A percentile compares a stretch with the other conserved stretches of the same genome.
phyloP scores from a whole-genome alignment of 495 filamentous ascomycete genomes.

The Pseudotulostoma volvatum region DNA sequence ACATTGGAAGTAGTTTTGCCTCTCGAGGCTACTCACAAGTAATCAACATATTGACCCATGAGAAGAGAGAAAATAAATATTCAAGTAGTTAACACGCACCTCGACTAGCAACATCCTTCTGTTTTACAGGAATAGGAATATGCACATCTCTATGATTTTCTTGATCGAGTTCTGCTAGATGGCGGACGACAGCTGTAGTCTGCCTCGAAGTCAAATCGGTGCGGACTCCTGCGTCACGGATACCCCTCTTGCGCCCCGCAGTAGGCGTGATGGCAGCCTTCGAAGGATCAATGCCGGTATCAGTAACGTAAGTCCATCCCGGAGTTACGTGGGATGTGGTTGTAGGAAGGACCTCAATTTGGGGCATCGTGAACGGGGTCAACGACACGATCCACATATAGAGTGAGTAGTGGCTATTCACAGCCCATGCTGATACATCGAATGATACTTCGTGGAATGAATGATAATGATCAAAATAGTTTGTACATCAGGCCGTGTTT shows the following conservation, averaged over 20 bases:
- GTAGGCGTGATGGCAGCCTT: constrained; percentile 41
- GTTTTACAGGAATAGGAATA: constrained; percentile 45
- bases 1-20: constrained; percentile 34
- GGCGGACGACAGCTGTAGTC: constrained; percentile 57
- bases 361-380: constrained; percentile 29
- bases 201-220: constrained; percentile 56
- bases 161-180: constrained; percentile 62
- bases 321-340: constrained; percentile 50
- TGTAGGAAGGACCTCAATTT: constrained; percentile 59
- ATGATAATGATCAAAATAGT: no score
- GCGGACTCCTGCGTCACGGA: constrained; percentile 35
- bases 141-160: constrained; percentile 59
- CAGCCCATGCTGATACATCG: background rate
- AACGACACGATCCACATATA: background rate
- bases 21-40: background rate
- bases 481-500: no score
- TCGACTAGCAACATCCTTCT: constrained; percentile 32
- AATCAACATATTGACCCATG: background rate
- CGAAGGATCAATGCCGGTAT: constrained; percentile 45
- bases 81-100: constrained; percentile 11
- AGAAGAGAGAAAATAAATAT: background rate
- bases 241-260: constrained; percentile 45
- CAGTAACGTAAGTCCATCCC: constrained; percentile 78
- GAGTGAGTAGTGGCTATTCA: background rate
- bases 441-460: no score